A percentile compares a stretch with the other conserved stretches of the same genome.
These are phyloP conservation scores for Vaccinium darrowii DNA, from an alignment of 148 eudicot species.

Conservation along the genomic window DNA sequence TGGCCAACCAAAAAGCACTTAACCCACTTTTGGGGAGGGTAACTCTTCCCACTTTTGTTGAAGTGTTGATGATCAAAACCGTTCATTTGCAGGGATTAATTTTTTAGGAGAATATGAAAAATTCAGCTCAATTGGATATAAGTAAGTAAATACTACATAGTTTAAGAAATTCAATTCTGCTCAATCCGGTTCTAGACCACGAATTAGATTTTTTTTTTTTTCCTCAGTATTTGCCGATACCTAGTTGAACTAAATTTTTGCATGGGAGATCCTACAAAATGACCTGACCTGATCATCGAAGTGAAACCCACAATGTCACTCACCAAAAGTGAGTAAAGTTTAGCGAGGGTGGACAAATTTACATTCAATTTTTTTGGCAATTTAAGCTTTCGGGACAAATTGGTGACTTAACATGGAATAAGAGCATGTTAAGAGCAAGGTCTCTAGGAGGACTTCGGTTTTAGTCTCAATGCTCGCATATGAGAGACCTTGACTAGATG, in stretches of 20 bases:
- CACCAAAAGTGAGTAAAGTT: neutral
- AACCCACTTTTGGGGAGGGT: neutral
- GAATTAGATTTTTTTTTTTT: no score
- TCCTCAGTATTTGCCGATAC: neutral
- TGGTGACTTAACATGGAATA: neutral
- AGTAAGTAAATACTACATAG: neutral
- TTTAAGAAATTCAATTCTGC: neutral
- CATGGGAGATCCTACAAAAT: neutral
- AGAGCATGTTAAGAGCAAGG: neutral
- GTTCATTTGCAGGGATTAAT: neutral
- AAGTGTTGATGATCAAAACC: neutral
- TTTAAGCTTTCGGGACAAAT: neutral
- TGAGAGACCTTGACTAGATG: neutral
- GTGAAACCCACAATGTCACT: neutral
- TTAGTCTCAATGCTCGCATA: neutral
- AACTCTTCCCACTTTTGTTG: neutral
- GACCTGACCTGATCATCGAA: neutral
- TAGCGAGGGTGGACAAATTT: neutral
- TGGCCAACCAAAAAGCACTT: no score
- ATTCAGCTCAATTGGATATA: neutral
- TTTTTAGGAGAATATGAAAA: neutral
- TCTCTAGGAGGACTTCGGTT: neutral
- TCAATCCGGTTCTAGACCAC: neutral
- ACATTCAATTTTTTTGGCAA: neutral
- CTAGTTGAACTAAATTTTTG: neutral